Evolutionary conservation across 1,284 basidiomycete species (phyloP).

Genomic region (Puccinia hordei): DNA sequence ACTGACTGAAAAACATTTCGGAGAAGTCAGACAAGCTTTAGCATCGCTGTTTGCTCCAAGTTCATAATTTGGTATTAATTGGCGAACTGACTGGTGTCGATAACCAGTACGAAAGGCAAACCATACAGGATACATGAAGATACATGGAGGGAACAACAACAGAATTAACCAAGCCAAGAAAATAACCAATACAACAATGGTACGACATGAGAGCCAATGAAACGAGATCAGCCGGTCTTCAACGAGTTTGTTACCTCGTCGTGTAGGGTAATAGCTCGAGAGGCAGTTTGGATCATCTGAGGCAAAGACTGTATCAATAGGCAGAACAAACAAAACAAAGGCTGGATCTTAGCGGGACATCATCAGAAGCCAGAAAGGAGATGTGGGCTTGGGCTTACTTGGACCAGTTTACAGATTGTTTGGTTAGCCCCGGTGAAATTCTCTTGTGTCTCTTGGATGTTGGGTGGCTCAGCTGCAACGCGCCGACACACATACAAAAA

Average conservation of each 20-base stretch:
- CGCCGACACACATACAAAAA: background rate
- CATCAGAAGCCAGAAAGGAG: background rate
- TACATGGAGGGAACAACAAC: background rate
- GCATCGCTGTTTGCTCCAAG: too few relatives aligned
- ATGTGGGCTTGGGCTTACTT: constrained; percentile 3
- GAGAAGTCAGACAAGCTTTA: too few relatives aligned
- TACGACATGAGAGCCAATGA: background rate
- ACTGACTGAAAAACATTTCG: too few relatives aligned
- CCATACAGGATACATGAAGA: too few relatives aligned
- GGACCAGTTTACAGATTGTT: constrained; percentile 10
- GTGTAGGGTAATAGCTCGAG: constrained; percentile 13
- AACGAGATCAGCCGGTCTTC: background rate
- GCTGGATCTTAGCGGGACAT: background rate
- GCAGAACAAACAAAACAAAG: background rate
- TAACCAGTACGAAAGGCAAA: too few relatives aligned
- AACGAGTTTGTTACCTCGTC: constrained; percentile 19
- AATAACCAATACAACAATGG: too few relatives aligned
- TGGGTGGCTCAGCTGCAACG: constrained; percentile 1
- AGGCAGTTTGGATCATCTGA: constrained; percentile 11
- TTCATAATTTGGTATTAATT: too few relatives aligned
- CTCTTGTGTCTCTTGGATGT: constrained; percentile 24
- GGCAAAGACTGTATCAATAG: constrained; percentile 23
- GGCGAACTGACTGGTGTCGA: too few relatives aligned
- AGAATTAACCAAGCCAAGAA: background rate
- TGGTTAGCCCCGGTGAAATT: constrained; percentile 4